These are phyloP conservation scores for Anisodus acutangulus DNA, from an alignment of 257 asterid genomes.

Conservation along the genomic window DNA sequence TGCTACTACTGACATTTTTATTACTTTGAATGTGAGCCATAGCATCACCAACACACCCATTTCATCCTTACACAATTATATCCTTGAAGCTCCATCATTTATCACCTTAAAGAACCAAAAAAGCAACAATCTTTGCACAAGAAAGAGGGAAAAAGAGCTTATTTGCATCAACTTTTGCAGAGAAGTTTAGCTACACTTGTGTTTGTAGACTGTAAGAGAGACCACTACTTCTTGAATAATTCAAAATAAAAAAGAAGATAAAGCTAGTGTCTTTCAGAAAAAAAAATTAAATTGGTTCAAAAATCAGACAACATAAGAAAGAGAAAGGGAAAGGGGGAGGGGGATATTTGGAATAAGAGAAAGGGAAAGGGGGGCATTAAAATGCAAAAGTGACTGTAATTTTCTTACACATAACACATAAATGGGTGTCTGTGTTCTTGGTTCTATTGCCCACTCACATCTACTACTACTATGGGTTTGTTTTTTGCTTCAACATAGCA, in stretches of 20 bases:
- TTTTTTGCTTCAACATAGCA: conserved; percentile 4
- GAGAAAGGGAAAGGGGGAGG: neutral
- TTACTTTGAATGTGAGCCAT: conserved; percentile 80
- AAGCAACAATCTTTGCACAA: conserved; percentile 39
- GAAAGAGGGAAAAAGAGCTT: conserved; percentile 30
- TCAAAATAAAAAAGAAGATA: conserved; percentile 33
- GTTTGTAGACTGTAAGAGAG: conserved; percentile 49
- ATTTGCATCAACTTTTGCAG: conserved; percentile 48
- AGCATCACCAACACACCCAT: conserved; percentile 16
- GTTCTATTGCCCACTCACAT: conserved; percentile 21
- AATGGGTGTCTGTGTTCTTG: conserved; percentile 25
- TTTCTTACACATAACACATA: conserved; percentile 35
- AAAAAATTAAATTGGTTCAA: conserved; percentile 30
- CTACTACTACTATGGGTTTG: neutral
- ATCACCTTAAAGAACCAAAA: conserved; percentile 34
- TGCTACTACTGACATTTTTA: conserved; percentile 36
- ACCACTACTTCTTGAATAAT: neutral
- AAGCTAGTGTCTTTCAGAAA: conserved; percentile 48
- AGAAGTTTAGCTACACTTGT: neutral
- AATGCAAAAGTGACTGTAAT: conserved; percentile 63
- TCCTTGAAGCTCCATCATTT: conserved; percentile 29
- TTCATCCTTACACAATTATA: neutral
- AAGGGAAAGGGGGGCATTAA: conserved; percentile 34
- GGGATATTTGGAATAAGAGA: too few species aligned
- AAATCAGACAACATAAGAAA: neutral